phyloP scores from a whole-genome alignment of 1,284 basidiomycete genomes.

The Moesziomyces globuligerus region DNA sequence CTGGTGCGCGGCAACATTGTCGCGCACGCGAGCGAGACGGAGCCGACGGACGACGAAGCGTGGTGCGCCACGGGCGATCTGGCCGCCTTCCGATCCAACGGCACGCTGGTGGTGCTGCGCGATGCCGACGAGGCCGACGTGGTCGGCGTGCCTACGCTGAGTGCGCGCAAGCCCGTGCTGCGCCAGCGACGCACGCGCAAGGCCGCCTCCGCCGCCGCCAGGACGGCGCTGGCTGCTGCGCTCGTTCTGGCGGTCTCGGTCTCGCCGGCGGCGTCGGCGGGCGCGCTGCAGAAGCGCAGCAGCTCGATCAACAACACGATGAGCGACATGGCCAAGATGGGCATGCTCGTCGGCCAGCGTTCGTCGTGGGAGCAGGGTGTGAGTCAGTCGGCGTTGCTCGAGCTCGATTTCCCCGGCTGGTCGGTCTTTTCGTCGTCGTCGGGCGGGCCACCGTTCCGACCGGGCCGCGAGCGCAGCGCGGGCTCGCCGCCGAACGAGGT shows the following conservation, averaged over 20 bases:
- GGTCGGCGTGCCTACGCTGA: slow-evolving; percentile 33
- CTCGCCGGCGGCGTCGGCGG: slow-evolving; percentile 8
- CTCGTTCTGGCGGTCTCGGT: slow-evolving; percentile 14
- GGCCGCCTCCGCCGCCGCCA: slow-evolving; percentile 6
- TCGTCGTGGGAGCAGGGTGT: slow-evolving; percentile 66
- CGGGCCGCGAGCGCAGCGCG: slow-evolving; percentile 17
- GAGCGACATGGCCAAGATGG: slow-evolving; percentile 47
- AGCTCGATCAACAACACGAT: slow-evolving; percentile 53
- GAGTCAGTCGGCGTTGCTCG: slow-evolving; percentile 59
- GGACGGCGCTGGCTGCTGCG: slow-evolving; percentile 13
- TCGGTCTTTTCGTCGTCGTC: slow-evolving; percentile 48
- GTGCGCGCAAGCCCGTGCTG: slow-evolving; percentile 28
- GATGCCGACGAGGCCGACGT: slow-evolving; percentile 29
- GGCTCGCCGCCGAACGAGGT: slow-evolving; percentile 39
- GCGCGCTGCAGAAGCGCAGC: slow-evolving; percentile 16
- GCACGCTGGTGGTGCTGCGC: slow-evolving; percentile 59
- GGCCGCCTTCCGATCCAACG: slow-evolving; percentile 59
- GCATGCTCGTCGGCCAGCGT: slow-evolving; percentile 55
- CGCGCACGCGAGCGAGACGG: slow-evolving; percentile 4
- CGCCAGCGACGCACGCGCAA: slow-evolving; percentile 26
- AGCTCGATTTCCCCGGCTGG: slow-evolving; percentile 54
- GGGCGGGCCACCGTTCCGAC: slow-evolving; percentile 49
- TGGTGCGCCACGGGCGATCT: slow-evolving; percentile 60
- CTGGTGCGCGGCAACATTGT: slow-evolving; percentile 52
- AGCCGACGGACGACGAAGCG: slow-evolving; percentile 10